Evolutionary conservation across 2,329 filamentous ascomycete genomes (phyloP).

Genomic region (Aspergillus eucalypticola): DNA sequence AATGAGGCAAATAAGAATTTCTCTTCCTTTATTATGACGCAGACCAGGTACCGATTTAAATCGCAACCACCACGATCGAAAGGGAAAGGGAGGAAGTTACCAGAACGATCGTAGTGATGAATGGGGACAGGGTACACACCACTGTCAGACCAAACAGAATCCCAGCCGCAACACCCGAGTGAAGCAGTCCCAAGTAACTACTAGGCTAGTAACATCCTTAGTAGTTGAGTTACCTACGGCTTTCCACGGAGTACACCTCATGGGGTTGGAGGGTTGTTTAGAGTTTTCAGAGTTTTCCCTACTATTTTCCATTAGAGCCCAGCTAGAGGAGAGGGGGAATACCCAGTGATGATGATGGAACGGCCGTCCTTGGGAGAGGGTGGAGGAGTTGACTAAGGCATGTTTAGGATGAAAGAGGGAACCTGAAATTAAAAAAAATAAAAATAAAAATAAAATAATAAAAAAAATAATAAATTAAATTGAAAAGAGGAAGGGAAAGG

Average conservation of each 20-base stretch:
- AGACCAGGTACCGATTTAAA: not conserved
- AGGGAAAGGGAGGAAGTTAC: not conserved
- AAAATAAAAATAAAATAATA: no score
- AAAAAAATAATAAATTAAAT: no score
- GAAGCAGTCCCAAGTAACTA: not conserved
- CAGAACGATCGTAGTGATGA: not conserved
- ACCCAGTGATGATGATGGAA: not conserved
- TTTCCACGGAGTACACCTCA: not conserved
- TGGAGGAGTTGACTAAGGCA: not conserved
- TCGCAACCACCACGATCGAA: not conserved
- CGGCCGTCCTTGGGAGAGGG: not conserved
- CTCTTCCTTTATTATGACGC: not conserved
- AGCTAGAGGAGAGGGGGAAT: not conserved
- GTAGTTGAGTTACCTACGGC: not conserved
- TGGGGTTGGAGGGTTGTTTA: constrained; percentile 1
- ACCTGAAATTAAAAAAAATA: no score
- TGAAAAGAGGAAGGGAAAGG: no score
- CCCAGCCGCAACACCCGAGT: constrained; percentile 4
- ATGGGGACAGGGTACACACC: not conserved
- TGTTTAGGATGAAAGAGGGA: not conserved
- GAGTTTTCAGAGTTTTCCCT: constrained; percentile 10
- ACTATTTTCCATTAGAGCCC: constrained; percentile 1
- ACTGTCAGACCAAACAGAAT: not conserved
- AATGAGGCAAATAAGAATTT: not conserved
- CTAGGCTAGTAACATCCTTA: not conserved